Evolutionary conservation across 768 basidiomycete species (phyloP).

Genomic region (Nevesoporus exiguus): DNA sequence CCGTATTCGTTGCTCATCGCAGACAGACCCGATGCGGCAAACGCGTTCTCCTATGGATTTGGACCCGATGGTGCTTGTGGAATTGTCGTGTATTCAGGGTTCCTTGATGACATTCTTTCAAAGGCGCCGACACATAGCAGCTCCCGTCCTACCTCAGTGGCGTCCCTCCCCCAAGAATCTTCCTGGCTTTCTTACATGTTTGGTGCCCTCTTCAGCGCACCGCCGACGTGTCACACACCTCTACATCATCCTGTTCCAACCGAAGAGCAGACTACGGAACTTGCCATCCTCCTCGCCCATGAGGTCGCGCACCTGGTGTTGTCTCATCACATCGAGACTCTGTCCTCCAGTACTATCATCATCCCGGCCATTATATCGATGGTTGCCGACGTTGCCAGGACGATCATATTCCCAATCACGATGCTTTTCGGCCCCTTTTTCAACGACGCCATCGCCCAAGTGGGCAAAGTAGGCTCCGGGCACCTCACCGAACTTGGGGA

Average conservation of each 20-base stretch:
- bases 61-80: constrained; percentile 90
- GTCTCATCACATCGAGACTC: constrained; percentile 86
- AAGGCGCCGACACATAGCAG: constrained; percentile 28
- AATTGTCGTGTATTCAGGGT: constrained; percentile 91
- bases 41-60: constrained; percentile 96
- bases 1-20: constrained; percentile 91
- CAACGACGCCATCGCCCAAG: constrained; percentile 85
- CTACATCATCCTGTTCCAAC: constrained; percentile 56
- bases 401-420: constrained; percentile 82
- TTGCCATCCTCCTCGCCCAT: constrained; percentile 90
- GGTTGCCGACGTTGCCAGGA: constrained; percentile 68
- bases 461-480: constrained; percentile 73
- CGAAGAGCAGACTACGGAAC: constrained; percentile 77
- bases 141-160: constrained; percentile 25
- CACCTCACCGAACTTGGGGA: constrained; percentile 71
- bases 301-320: constrained; percentile 91
- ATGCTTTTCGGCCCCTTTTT: constrained; percentile 94
- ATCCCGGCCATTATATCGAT: constrained; percentile 80
- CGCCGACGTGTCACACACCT: constrained; percentile 31
- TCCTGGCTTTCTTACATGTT: constrained; percentile 52
- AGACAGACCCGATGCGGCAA: constrained; percentile 76
- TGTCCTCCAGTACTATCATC: constrained; percentile 82
- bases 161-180: constrained; percentile 20
- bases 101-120: constrained; percentile 80
- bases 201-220: constrained; percentile 36